A percentile compares a stretch with the other conserved stretches of the same genome.
phyloP scores from a whole-genome alignment of 345 rosid genomes.

The Gossypium turneri region DNA sequence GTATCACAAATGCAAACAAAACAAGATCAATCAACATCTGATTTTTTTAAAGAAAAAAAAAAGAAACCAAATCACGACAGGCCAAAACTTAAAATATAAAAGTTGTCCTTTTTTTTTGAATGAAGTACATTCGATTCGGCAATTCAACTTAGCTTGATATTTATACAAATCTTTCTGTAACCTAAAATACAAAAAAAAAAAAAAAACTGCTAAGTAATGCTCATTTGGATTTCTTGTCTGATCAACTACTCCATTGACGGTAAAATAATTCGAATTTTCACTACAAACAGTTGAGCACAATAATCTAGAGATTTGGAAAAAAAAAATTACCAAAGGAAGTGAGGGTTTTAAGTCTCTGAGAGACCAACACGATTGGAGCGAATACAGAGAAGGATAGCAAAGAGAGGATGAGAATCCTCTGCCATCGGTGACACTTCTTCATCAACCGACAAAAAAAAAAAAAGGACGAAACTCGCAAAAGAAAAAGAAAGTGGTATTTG shows the following conservation, averaged over 20 bases:
- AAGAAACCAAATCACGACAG: background rate
- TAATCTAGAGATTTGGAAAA: constrained; percentile 6
- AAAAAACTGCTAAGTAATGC: background rate
- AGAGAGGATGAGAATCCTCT: constrained; percentile 80
- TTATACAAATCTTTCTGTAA: background rate
- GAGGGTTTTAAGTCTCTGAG: constrained; percentile 46
- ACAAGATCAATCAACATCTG: constrained; percentile 18
- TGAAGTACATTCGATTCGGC: background rate
- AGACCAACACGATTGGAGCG: constrained; percentile 68
- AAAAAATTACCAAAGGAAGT: constrained; percentile 49
- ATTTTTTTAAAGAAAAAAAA: background rate
- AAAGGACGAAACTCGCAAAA: too few relatives aligned
- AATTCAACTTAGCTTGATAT: background rate
- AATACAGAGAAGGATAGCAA: constrained; percentile 63
- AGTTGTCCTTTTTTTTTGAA: background rate
- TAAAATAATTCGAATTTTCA: background rate
- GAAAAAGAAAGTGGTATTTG: background rate
- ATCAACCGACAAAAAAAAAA: constrained; percentile 34
- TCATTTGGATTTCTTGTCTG: constrained; percentile 1
- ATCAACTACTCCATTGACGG: constrained; percentile 4
- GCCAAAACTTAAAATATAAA: background rate
- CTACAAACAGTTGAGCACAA: background rate
- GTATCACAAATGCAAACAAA: constrained; percentile 16
- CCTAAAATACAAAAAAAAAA: background rate
- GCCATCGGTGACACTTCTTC: constrained; percentile 66